These are phyloP conservation scores for Reticulascus tulasneorum DNA, from an alignment of 2,329 filamentous ascomycete genomes.

Conservation along the genomic window DNA sequence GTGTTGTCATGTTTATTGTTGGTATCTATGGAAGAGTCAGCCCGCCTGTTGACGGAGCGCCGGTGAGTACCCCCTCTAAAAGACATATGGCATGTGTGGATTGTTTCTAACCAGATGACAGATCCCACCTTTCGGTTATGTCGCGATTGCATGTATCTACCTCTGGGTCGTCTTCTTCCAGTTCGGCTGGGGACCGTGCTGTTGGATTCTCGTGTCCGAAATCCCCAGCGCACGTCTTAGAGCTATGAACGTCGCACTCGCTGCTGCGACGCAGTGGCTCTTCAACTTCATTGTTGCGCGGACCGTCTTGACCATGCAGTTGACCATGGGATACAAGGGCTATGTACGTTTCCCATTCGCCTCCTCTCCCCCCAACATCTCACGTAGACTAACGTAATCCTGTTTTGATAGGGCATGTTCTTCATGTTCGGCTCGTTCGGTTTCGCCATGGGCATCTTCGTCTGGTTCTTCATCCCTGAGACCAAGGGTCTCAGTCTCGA, in stretches of 20 bases:
- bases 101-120: constrained; percentile 6
- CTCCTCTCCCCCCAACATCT: not conserved
- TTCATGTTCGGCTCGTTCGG: constrained; percentile 67
- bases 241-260: constrained; percentile 64
- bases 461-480: constrained; percentile 66
- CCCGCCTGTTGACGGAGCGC: constrained; percentile 48
- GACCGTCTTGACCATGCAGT: constrained; percentile 65
- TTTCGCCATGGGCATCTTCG: constrained; percentile 60
- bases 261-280: constrained; percentile 66
- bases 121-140: constrained; percentile 63
- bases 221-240: constrained; percentile 65
- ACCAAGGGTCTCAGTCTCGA: constrained; percentile 64
- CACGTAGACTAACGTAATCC: not conserved
- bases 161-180: constrained; percentile 68
- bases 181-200: constrained; percentile 66
- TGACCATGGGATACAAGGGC: constrained; percentile 39
- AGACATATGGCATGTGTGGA: not conserved
- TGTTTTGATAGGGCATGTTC: constrained; percentile 50
- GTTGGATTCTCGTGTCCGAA: constrained; percentile 69
- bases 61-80: constrained; percentile 25
- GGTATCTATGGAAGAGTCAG: constrained; percentile 65
- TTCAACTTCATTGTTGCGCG: constrained; percentile 72
- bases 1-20: constrained; percentile 62
- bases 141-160: constrained; percentile 68
- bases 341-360: constrained; percentile 28